A percentile compares a stretch with the other conserved stretches of the same genome.
Conservation (phyloP, 805 yeast species). For the Teunomyces kruisii region DNA sequence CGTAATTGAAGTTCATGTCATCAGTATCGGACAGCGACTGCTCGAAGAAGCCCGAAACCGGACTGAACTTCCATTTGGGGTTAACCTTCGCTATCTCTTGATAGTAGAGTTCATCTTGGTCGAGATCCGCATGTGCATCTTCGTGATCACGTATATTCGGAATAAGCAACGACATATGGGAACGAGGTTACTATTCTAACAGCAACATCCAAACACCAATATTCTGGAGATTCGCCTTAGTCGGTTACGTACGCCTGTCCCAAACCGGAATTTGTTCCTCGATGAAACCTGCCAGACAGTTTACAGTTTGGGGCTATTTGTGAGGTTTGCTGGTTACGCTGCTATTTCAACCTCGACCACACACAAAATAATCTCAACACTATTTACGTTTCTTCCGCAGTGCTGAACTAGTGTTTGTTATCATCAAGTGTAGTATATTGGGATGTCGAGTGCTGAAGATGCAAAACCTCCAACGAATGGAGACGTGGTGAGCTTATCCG, state of each 20-base stretch:
- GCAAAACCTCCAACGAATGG: neutral
- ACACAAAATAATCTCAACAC: conserved; percentile 4
- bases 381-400: conserved; percentile 1
- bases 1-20: conserved; percentile 22
- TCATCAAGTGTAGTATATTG: neutral
- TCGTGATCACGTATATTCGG: conserved; percentile 30
- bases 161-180: conserved; percentile 25
- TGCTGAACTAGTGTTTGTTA: neutral
- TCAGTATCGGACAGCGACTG: conserved; percentile 21
- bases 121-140: conserved; percentile 32
- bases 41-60: conserved; percentile 24
- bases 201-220: neutral
- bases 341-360: neutral
- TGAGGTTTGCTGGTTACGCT: neutral
- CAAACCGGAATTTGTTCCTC: neutral
- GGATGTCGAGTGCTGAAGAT: neutral
- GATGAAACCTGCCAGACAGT: neutral
- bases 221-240: neutral
- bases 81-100: conserved; percentile 4
- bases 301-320: neutral
- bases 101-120: conserved; percentile 18
- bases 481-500: neutral
- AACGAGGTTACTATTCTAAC: neutral
- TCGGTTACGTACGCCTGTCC: neutral
- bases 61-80: conserved; percentile 20